phyloP scores from a whole-genome alignment of 2,329 filamentous ascomycete genomes.

The Aureobasidium pullulans region DNA sequence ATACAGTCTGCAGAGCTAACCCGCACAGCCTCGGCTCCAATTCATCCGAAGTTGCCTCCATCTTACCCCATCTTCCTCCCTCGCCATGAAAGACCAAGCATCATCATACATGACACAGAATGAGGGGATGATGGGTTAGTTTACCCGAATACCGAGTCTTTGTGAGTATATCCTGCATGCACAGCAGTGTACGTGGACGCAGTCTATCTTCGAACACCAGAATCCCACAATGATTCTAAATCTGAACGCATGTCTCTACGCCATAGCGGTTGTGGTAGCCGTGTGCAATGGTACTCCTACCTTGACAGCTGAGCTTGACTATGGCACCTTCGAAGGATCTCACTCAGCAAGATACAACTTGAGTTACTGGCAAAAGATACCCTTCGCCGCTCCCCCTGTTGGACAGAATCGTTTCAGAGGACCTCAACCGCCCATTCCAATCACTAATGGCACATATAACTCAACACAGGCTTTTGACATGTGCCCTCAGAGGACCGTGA shows the following conservation, averaged over 20 bases:
- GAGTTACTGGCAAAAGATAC: conserved; percentile 52
- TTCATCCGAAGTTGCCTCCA: neutral
- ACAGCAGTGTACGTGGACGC: neutral
- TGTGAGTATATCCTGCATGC: neutral
- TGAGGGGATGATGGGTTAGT: neutral
- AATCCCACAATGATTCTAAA: neutral
- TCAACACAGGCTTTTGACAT: conserved; percentile 50
- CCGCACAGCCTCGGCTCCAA: neutral
- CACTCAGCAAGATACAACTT: conserved; percentile 16
- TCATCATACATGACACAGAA: neutral
- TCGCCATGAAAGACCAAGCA: neutral
- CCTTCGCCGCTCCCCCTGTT: conserved; percentile 52
- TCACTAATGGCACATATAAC: conserved; percentile 47
- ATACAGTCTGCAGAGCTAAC: neutral
- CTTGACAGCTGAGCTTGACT: conserved; percentile 12
- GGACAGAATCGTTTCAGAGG: conserved; percentile 54
- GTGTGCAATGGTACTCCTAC: neutral
- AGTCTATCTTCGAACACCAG: neutral
- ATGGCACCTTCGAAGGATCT: conserved; percentile 16
- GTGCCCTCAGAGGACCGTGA: conserved; percentile 51
- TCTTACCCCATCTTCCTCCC: neutral
- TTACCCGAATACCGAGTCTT: neutral
- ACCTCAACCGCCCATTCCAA: conserved; percentile 47
- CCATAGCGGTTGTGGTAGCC: neutral
- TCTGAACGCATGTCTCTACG: neutral